These are phyloP conservation scores for Capronia americana DNA, from an alignment of 2,329 filamentous ascomycete genomes.

Conservation along the genomic window DNA sequence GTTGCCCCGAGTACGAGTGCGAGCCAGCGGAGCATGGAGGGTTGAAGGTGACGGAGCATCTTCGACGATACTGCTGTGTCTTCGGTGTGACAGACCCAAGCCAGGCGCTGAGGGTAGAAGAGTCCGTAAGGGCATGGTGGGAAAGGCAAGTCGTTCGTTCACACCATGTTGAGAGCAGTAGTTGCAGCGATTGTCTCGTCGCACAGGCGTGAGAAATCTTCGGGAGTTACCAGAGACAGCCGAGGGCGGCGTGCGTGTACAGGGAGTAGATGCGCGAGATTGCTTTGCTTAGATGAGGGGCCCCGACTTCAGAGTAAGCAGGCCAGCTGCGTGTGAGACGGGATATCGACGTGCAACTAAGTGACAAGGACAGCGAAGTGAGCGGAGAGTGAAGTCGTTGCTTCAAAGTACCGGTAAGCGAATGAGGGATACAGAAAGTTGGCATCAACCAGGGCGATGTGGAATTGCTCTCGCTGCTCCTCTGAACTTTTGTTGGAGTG, in stretches of 20 bases:
- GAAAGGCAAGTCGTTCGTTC: conserved; percentile 5
- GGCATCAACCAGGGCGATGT: conserved; percentile 3
- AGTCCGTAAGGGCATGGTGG: conserved; percentile 33
- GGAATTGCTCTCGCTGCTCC: not conserved
- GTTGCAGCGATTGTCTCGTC: conserved; percentile 17
- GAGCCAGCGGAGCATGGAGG: conserved; percentile 1
- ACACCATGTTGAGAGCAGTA: conserved; percentile 27
- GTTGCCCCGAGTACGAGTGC: conserved; percentile 27
- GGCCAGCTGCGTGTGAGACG: conserved; percentile 26
- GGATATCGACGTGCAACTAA: not conserved
- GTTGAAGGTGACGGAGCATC: conserved; percentile 19
- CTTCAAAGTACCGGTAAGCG: conserved; percentile 12
- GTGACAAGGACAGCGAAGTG: conserved; percentile 7
- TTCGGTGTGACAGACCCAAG: conserved; percentile 25
- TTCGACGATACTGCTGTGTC: conserved; percentile 33
- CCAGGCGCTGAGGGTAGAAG: conserved; percentile 28
- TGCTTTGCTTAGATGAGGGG: conserved; percentile 19
- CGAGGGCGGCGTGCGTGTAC: conserved; percentile 15
- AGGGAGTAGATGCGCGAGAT: conserved; percentile 13
- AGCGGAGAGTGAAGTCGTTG: conserved; percentile 5
- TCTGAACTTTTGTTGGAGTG: not conserved
- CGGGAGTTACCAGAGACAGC: not conserved
- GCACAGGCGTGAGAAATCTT: not conserved
- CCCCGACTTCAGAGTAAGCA: conserved; percentile 30
- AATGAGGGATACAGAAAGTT: conserved; percentile 18